Evolutionary conservation across 352 stramenopile genomes (phyloP).

Genomic region (Globisporangium nodosum): DNA sequence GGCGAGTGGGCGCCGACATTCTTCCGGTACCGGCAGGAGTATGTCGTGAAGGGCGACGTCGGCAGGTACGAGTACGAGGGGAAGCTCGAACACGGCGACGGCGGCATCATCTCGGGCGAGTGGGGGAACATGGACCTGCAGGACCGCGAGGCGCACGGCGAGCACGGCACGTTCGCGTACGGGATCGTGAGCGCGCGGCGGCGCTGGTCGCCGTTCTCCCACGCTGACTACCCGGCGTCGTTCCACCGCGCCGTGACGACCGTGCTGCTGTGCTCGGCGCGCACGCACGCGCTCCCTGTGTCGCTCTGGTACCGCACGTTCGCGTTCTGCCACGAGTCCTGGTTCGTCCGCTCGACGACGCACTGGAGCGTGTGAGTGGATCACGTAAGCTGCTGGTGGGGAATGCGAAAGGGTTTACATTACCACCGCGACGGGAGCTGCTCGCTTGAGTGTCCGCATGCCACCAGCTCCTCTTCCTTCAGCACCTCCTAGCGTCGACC

Average conservation of each 20-base stretch:
- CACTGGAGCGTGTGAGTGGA: background rate
- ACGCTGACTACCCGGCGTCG: constrained; percentile 31
- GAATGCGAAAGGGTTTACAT: background rate
- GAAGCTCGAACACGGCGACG: constrained; percentile 24
- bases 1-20: constrained; percentile 28
- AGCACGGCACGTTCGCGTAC: constrained; percentile 57
- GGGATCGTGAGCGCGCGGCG: constrained; percentile 33
- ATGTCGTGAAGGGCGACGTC: constrained; percentile 54
- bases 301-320: constrained; percentile 51
- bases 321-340: constrained; percentile 46
- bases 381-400: background rate
- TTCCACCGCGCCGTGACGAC: constrained; percentile 34
- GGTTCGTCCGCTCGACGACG: constrained; percentile 24
- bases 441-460: too few species aligned
- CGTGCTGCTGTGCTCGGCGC: constrained; percentile 41
- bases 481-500: too few species aligned
- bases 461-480: too few species aligned
- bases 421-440: background rate
- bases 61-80: constrained; percentile 49
- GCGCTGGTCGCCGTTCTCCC: constrained; percentile 41
- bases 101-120: constrained; percentile 31
- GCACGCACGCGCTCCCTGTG: constrained; percentile 31
- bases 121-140: constrained; percentile 47
- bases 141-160: constrained; percentile 20
- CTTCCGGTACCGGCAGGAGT: constrained; percentile 49